phyloP scores from a whole-genome alignment of 2,329 filamentous ascomycete species.

The Penicillium rolfsii region DNA sequence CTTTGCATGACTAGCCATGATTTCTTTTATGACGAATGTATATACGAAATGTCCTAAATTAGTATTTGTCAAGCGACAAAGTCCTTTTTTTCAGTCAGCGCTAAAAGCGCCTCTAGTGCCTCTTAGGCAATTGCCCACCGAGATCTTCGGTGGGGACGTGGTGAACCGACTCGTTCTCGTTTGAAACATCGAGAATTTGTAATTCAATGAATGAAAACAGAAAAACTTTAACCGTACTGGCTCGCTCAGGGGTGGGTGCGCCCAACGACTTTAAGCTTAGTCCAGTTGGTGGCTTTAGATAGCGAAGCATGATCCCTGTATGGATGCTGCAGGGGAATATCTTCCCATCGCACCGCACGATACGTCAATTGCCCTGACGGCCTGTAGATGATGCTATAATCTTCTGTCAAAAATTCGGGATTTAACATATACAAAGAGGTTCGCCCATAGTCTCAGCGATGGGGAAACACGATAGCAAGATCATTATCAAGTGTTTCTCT shows the following conservation, averaged over 20 bases:
- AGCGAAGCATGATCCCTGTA: not conserved
- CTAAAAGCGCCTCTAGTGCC: not conserved
- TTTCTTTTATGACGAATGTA: not conserved
- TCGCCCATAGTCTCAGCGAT: not conserved
- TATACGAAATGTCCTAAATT: not conserved
- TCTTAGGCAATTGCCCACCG: not conserved
- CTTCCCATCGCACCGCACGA: not conserved
- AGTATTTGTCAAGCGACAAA: not conserved
- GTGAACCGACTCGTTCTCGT: not conserved
- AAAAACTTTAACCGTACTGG: not conserved
- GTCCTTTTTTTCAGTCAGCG: not conserved
- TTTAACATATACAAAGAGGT: not conserved
- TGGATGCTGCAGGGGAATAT: not conserved
- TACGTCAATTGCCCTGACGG: not conserved
- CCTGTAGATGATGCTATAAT: not conserved
- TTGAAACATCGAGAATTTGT: not conserved
- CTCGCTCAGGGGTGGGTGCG: not conserved
- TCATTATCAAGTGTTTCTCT: not conserved
- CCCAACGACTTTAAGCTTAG: not conserved
- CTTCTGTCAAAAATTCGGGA: not conserved
- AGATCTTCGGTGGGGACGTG: not conserved
- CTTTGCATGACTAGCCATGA: slow-evolving; percentile 5
- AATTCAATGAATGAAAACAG: not conserved
- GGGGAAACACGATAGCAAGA: not conserved
- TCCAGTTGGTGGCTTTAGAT: not conserved